These are phyloP conservation scores for Nothophoma quercina DNA, from an alignment of 2,329 filamentous ascomycete species.

Conservation along the genomic window DNA sequence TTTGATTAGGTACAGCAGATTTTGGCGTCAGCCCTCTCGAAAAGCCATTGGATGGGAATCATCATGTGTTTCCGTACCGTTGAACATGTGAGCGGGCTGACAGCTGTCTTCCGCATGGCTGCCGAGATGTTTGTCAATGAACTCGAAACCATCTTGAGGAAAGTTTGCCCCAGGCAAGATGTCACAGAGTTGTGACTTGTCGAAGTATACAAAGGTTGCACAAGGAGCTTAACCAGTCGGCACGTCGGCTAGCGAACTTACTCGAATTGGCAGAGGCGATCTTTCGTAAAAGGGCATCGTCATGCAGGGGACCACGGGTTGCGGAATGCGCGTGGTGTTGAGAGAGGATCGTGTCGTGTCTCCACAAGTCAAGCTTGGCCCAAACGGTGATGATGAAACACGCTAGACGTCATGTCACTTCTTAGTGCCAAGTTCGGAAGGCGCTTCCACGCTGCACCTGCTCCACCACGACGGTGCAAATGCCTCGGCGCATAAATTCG, in stretches of 20 bases:
- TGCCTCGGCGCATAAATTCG: constrained; percentile 16
- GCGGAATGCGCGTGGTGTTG: constrained; percentile 18
- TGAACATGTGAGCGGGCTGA: neutral
- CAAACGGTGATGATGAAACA: constrained; percentile 8
- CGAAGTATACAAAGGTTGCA: constrained; percentile 5
- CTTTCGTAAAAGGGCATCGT: constrained; percentile 10
- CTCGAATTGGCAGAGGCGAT: constrained; percentile 9
- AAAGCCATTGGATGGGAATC: neutral
- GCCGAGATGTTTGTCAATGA: constrained; percentile 10
- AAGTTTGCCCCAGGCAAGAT: constrained; percentile 9
- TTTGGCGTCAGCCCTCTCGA: neutral
- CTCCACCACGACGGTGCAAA: constrained; percentile 9
- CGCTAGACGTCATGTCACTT: constrained; percentile 15
- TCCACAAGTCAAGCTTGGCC: neutral
- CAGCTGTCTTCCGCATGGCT: constrained; percentile 8
- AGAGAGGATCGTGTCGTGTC: constrained; percentile 16
- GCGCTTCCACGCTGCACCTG: constrained; percentile 7
- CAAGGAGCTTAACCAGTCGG: neutral
- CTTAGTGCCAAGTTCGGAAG: constrained; percentile 16
- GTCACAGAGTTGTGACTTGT: neutral
- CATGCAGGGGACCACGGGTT: constrained; percentile 15
- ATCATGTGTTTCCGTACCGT: neutral
- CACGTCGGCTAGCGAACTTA: constrained; percentile 2
- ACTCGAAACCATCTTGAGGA: constrained; percentile 11
- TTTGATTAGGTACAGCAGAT: neutral